Percentiles rank a stretch among this genome's conserved stretches.
phyloP scores from a whole-genome alignment of 306 rosid species.

The Vigna hirtella region DNA sequence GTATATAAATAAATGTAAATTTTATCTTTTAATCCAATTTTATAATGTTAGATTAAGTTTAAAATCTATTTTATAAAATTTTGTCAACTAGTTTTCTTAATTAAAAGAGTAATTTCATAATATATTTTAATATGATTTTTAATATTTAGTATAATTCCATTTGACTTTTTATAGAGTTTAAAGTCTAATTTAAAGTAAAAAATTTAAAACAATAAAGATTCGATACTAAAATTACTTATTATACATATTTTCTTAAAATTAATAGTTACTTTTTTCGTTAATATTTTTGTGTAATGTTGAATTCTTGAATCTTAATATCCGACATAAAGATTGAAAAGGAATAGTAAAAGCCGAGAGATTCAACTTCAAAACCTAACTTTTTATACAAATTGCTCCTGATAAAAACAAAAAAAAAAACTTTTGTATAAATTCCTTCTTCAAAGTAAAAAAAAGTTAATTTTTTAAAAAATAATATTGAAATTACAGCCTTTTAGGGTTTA shows the following conservation, averaged over 20 bases:
- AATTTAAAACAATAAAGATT: not conserved
- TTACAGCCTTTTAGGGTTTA: too few species aligned
- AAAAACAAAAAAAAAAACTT: too few species aligned
- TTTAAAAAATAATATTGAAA: not conserved
- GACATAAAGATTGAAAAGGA: not conserved
- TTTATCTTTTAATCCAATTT: too few species aligned
- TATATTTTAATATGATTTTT: not conserved
- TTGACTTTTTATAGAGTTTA: not conserved
- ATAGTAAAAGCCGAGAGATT: not conserved
- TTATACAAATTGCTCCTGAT: too few species aligned
- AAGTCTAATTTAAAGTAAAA: not conserved
- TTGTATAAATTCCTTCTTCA: too few species aligned
- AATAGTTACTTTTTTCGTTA: too few species aligned
- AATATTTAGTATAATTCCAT: not conserved
- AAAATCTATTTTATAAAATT: too few species aligned
- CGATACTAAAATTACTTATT: not conserved
- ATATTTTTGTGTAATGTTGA: not conserved
- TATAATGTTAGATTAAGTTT: too few species aligned
- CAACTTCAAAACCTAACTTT: not conserved
- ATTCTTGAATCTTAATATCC: not conserved
- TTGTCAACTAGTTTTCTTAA: not conserved
- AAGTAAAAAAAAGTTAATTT: too few species aligned
- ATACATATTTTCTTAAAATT: not conserved
- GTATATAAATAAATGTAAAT: too few species aligned
- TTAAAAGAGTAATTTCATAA: not conserved